These are phyloP conservation scores for Arctium minus DNA, from an alignment of 129 eudicot species.

Conservation along the genomic window DNA sequence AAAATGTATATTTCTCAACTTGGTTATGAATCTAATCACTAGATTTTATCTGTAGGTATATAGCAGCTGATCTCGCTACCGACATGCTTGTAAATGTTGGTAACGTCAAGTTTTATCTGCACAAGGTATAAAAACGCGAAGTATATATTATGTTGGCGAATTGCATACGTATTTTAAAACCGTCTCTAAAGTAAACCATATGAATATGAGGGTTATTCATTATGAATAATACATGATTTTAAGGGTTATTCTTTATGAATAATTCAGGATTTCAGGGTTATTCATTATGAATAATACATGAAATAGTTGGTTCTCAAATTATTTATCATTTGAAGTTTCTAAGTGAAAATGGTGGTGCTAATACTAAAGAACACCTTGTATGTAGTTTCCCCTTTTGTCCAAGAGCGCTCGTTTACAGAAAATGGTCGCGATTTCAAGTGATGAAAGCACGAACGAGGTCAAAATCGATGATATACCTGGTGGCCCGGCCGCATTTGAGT, in stretches of 20 bases:
- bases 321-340: background rate
- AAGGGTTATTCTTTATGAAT: background rate
- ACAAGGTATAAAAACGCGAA: slow-evolving; percentile 52
- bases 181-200: background rate
- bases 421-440: slow-evolving; percentile 38
- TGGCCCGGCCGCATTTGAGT: slow-evolving; percentile 84
- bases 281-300: background rate
- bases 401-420: slow-evolving; percentile 74
- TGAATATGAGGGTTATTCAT: background rate
- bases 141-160: background rate
- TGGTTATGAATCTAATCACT: background rate
- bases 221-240: no score
- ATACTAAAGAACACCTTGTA: background rate
- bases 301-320: background rate
- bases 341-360: background rate
- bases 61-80: slow-evolving; percentile 71
- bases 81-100: slow-evolving; percentile 66
- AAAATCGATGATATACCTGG: slow-evolving; percentile 72
- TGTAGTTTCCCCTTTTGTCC: slow-evolving; percentile 86
- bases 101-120: slow-evolving; percentile 74
- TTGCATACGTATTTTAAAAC: background rate
- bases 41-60: slow-evolving; percentile 51
- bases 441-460: slow-evolving; percentile 48
- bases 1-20: background rate
- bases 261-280: background rate